phyloP scores from a whole-genome alignment of 148 eudicot species.

The Silene conica region DNA sequence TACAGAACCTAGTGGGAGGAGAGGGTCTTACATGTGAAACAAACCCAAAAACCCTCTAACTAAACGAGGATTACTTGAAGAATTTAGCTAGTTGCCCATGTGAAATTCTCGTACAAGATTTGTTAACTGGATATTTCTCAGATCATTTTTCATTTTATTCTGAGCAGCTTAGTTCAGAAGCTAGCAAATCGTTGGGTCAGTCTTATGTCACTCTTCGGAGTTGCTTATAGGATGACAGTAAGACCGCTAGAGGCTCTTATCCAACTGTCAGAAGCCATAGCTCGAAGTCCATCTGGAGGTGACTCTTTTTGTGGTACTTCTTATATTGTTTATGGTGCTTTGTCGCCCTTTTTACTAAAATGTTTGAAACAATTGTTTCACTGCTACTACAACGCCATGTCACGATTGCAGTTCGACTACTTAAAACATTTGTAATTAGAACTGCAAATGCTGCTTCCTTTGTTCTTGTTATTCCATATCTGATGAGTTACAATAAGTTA shows the following conservation, averaged over 20 bases:
- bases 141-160: background rate
- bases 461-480: no score
- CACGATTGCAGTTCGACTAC: no score
- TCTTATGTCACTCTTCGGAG: slow-evolving; percentile 90
- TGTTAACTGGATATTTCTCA: background rate
- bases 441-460: no score
- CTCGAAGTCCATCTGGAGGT: slow-evolving; percentile 84
- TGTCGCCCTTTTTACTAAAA: background rate
- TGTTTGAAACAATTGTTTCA: slow-evolving; percentile 2
- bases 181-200: slow-evolving; percentile 74
- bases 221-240: slow-evolving; percentile 98
- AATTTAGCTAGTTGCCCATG: no score
- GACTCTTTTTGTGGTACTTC: slow-evolving; percentile 6
- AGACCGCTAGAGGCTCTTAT: slow-evolving; percentile 94
- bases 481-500: no score
- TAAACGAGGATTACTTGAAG: no score
- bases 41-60: no score
- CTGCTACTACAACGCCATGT: slow-evolving; percentile 86
- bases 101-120: no score
- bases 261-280: slow-evolving; percentile 92
- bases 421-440: no score
- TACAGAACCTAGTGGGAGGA: no score
- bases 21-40: no score
- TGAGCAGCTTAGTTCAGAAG: slow-evolving; percentile 71
- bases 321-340: background rate